These are phyloP conservation scores for Nannochloropsis gaditana DNA, from an alignment of 108 stramenopile species.

Conservation along the genomic window DNA sequence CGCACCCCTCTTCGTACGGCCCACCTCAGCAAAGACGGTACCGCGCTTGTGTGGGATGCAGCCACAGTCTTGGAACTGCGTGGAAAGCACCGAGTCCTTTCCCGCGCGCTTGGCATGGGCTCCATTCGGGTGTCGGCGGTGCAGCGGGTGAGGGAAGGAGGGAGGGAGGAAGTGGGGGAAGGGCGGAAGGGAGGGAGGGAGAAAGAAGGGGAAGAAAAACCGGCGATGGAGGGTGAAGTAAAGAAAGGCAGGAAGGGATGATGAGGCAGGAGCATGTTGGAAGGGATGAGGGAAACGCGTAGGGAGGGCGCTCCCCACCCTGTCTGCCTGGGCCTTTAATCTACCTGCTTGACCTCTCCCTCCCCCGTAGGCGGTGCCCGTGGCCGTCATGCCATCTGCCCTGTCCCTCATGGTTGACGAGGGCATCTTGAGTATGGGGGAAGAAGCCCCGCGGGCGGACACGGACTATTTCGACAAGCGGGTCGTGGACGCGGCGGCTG, in stretches of 20 bases:
- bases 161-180: neutral
- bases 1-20: neutral
- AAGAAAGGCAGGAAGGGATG: neutral
- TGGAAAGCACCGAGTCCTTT: neutral
- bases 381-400: neutral
- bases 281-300: no score
- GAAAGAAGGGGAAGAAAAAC: neutral
- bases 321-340: no score
- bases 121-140: neutral
- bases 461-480: conserved; percentile 15
- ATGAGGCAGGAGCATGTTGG: neutral
- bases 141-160: neutral
- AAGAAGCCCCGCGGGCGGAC: neutral
- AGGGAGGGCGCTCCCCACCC: no score
- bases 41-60: neutral
- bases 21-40: neutral
- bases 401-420: neutral
- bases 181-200: neutral
- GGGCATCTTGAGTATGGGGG: neutral
- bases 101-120: neutral
- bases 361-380: neutral
- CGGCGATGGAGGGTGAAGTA: neutral
- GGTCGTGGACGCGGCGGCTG: neutral
- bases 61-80: neutral
- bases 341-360: neutral